These are phyloP conservation scores for Panaeolus cyanescens DNA, from an alignment of 768 basidiomycete species.

Conservation along the genomic window DNA sequence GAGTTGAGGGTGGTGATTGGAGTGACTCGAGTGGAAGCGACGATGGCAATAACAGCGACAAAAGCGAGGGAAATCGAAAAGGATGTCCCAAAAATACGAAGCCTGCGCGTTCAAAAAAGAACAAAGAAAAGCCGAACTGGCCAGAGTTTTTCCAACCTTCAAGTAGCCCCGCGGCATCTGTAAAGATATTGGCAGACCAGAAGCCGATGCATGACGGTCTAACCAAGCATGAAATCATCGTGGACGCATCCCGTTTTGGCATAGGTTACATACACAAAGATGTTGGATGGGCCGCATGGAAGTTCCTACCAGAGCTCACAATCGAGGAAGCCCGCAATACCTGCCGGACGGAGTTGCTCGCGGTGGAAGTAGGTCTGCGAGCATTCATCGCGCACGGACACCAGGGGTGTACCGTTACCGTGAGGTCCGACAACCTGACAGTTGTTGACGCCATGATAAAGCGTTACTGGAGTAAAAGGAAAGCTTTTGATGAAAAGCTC, in stretches of 20 bases:
- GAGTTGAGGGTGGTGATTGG: too few relatives aligned
- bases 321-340: constrained; percentile 42
- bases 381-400: constrained; percentile 21
- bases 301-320: constrained; percentile 27
- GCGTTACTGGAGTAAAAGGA: constrained; percentile 20
- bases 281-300: constrained; percentile 38
- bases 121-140: too few relatives aligned
- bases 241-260: constrained; percentile 22
- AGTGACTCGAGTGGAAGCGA: too few relatives aligned
- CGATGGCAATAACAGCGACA: too few relatives aligned
- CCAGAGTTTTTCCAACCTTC: too few relatives aligned
- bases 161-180: too few relatives aligned
- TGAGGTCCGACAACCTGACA: constrained; percentile 37
- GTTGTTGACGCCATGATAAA: constrained; percentile 23
- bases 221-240: constrained; percentile 14
- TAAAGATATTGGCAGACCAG: too few relatives aligned
- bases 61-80: too few relatives aligned
- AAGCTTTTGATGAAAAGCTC: constrained; percentile 25
- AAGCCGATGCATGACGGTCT: too few relatives aligned
- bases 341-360: constrained; percentile 46
- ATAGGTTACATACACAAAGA: constrained; percentile 32
- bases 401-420: constrained; percentile 18
- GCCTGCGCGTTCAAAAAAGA: too few relatives aligned
- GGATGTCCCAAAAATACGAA: too few relatives aligned
- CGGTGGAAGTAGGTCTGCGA: constrained; percentile 34